These are phyloP conservation scores for Trichocladium uniseriatum DNA, from an alignment of 495 filamentous ascomycete species.

Conservation along the genomic window DNA sequence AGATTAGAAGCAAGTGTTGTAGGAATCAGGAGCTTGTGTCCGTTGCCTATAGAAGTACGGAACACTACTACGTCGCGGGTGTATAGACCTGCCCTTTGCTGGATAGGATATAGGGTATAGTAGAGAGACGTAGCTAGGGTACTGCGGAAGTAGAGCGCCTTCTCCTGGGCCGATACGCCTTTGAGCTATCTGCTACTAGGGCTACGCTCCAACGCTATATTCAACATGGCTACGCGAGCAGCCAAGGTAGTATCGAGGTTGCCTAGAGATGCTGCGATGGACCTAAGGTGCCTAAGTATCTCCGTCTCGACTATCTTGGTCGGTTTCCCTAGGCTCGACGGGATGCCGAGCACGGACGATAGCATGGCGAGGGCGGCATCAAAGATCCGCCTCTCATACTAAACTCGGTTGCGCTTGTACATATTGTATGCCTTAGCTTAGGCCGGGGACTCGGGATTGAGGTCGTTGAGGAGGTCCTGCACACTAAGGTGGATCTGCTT, in stretches of 20 bases:
- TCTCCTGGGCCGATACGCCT: constrained; percentile 53
- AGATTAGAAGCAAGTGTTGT: constrained; percentile 21
- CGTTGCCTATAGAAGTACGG: constrained; percentile 31
- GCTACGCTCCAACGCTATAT: constrained; percentile 45
- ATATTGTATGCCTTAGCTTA: constrained; percentile 97
- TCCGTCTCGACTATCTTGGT: background rate
- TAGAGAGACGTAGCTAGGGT: constrained; percentile 46
- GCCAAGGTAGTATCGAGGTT: constrained; percentile 14
- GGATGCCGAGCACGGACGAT: background rate
- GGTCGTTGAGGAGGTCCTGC: constrained; percentile 89
- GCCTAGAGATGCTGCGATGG: background rate
- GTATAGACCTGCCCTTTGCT: constrained; percentile 39
- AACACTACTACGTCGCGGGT: constrained; percentile 49
- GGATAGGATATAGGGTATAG: constrained; percentile 42
- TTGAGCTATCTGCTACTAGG: constrained; percentile 48
- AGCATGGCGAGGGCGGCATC: constrained; percentile 40
- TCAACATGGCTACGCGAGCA: constrained; percentile 46
- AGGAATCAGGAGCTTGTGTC: constrained; percentile 34
- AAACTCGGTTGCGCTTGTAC: constrained; percentile 78
- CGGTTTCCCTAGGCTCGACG: background rate
- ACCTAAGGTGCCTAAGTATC: background rate
- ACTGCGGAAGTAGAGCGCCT: constrained; percentile 55
- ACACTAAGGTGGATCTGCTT: constrained; percentile 95
- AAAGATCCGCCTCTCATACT: constrained; percentile 78
- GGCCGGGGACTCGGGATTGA: constrained; percentile 92